A percentile compares a stretch with the other conserved stretches of the same genome.
Conservation (phyloP, 1,284 basidiomycete genomes). For the Fomitiporia mediterranea region DNA sequence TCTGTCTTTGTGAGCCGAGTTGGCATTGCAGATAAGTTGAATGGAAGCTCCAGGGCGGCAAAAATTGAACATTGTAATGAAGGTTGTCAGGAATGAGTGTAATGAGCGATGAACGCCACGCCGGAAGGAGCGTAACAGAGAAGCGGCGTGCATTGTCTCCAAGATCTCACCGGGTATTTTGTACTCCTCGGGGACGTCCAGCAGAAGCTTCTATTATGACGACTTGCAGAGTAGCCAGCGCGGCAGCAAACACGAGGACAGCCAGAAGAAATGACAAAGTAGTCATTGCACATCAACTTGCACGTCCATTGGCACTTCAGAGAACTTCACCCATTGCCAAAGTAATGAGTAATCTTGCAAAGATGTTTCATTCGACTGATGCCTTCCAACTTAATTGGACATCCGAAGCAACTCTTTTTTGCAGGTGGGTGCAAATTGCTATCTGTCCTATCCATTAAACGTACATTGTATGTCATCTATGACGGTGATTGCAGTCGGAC, state of each 20-base stretch:
- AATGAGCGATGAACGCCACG: background rate
- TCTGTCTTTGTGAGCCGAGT: background rate
- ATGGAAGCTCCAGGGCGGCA: background rate
- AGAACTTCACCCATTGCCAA: no score
- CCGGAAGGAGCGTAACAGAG: background rate
- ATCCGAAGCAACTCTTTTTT: background rate
- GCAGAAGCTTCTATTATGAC: no score
- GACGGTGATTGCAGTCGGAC: background rate
- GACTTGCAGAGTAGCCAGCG: background rate
- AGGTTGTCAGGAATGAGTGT: background rate
- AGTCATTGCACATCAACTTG: background rate
- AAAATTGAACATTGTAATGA: conserved; percentile 1
- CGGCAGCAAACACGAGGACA: background rate
- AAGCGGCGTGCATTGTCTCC: no score
- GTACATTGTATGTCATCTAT: conserved; percentile 5
- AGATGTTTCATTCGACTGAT: background rate
- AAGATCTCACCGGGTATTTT: background rate
- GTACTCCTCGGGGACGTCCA: background rate
- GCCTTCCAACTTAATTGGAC: background rate
- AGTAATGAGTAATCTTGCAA: background rate
- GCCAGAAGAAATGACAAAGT: background rate
- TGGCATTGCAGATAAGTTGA: background rate
- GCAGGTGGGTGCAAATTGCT: background rate
- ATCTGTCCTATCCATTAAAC: background rate
- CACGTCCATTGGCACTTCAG: background rate